A percentile compares a stretch with the other conserved stretches of the same genome.
These are phyloP conservation scores for Albugo laibachii DNA, from an alignment of 352 stramenopile species.

Conservation along the genomic window DNA sequence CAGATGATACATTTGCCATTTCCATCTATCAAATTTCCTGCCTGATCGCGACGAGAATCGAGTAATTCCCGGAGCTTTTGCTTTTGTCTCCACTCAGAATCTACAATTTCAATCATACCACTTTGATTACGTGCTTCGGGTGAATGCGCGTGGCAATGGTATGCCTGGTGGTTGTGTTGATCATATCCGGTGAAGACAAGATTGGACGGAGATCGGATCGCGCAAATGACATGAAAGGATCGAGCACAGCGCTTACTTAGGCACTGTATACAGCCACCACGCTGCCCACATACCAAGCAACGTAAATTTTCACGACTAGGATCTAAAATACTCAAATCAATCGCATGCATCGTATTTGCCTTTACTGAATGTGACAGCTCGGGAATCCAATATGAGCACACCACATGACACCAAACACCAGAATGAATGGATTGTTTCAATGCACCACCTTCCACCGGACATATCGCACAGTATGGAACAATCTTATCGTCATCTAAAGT, in stretches of 20 bases:
- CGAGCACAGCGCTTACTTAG: constrained; percentile 61
- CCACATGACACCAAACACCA: constrained; percentile 57
- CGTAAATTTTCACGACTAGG: constrained; percentile 43
- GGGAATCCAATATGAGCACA: constrained; percentile 76
- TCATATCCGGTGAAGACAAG: constrained; percentile 75
- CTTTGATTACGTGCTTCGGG: constrained; percentile 22
- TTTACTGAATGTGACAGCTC: constrained; percentile 58
- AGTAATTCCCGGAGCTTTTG: constrained; percentile 12
- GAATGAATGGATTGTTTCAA: constrained; percentile 37
- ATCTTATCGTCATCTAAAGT: constrained; percentile 5
- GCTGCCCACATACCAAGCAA: constrained; percentile 63
- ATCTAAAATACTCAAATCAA: constrained; percentile 47
- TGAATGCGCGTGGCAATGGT: constrained; percentile 64
- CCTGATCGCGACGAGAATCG: not conserved
- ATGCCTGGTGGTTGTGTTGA: constrained; percentile 48
- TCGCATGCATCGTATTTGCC: constrained; percentile 29
- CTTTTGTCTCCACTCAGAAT: constrained; percentile 27
- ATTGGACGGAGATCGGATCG: constrained; percentile 39
- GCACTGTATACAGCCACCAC: constrained; percentile 76
- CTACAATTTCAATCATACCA: constrained; percentile 39
- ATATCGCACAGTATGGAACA: constrained; percentile 44
- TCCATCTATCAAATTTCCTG: constrained; percentile 5
- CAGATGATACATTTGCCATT: constrained; percentile 42
- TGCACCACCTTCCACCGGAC: constrained; percentile 39
- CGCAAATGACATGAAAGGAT: constrained; percentile 70